phyloP scores from a whole-genome alignment of 208 protist species.

The Leptomonas pyrrhocoris region DNA sequence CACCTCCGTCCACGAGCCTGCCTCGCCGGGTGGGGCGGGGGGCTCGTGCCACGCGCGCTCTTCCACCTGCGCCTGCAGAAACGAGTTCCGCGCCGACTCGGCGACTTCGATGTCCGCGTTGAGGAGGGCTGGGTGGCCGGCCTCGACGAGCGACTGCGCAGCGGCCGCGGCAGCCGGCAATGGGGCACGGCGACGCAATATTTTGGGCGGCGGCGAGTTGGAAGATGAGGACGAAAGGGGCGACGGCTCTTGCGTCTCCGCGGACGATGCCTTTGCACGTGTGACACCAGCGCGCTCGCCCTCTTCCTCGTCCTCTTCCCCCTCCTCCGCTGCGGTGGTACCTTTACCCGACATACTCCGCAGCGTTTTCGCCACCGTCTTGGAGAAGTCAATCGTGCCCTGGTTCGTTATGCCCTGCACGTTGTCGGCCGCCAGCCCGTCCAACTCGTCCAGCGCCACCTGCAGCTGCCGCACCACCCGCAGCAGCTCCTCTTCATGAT shows the following conservation, averaged over 20 bases:
- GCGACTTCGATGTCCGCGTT: slow-evolving; percentile 66
- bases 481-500: slow-evolving; percentile 88
- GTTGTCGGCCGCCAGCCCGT: slow-evolving; percentile 71
- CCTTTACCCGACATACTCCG: slow-evolving; percentile 14
- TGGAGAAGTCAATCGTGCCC: slow-evolving; percentile 87
- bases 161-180: slow-evolving; percentile 57
- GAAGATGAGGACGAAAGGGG: not conserved
- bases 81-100: slow-evolving; percentile 70
- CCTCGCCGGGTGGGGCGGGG: slow-evolving; percentile 79
- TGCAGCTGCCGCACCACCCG: slow-evolving; percentile 77
- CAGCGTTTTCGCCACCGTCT: slow-evolving; percentile 42
- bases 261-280: not conserved
- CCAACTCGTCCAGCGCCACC: slow-evolving; percentile 75
- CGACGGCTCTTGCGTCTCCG: too few species aligned
- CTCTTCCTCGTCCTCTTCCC: slow-evolving; percentile 5
- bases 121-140: slow-evolving; percentile 70
- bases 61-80: slow-evolving; percentile 84
- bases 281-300: not conserved
- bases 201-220: slow-evolving; percentile 52
- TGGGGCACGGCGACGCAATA: slow-evolving; percentile 72
- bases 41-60: slow-evolving; percentile 90
- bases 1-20: slow-evolving; percentile 88
- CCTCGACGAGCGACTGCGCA: slow-evolving; percentile 76
- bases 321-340: not conserved
- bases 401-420: slow-evolving; percentile 44